Conservation (phyloP, 768 basidiomycete genomes). For the Panus rudis region DNA sequence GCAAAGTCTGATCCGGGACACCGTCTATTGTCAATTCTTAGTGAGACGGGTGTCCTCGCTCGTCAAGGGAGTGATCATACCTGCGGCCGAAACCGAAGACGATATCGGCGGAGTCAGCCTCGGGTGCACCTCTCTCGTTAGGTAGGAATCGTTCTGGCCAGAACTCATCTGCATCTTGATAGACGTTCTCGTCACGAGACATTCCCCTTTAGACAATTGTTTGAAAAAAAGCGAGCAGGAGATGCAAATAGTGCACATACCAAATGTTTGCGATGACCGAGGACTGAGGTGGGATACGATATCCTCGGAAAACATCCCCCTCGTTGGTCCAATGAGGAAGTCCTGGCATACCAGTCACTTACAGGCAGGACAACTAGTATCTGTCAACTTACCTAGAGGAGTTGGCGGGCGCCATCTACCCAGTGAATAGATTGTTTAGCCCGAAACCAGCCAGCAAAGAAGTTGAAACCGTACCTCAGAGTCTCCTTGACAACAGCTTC, state of each 20-base stretch:
- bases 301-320: constrained; percentile 20
- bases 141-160: constrained; percentile 43
- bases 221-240: background rate
- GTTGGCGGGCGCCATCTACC: background rate
- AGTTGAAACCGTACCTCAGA: background rate
- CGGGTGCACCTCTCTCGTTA: constrained; percentile 22
- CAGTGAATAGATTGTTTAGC: background rate
- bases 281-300: constrained; percentile 15
- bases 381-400: background rate
- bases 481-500: background rate
- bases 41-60: no score
- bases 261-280: constrained; percentile 17
- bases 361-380: background rate
- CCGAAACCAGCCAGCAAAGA: background rate
- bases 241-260: background rate
- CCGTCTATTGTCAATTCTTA: no score
- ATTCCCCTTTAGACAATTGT: constrained; percentile 19
- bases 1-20: constrained; percentile 22
- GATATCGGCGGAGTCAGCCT: constrained; percentile 36
- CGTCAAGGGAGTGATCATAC: no score
- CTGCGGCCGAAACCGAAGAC: constrained; percentile 53
- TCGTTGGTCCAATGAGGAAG: constrained; percentile 15
- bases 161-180: constrained; percentile 40
- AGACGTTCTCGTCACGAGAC: constrained; percentile 22
- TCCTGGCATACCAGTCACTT: constrained; percentile 2